These are phyloP conservation scores for Gaillardinia entomophila DNA, from an alignment of 805 yeast genomes.

Conservation along the genomic window DNA sequence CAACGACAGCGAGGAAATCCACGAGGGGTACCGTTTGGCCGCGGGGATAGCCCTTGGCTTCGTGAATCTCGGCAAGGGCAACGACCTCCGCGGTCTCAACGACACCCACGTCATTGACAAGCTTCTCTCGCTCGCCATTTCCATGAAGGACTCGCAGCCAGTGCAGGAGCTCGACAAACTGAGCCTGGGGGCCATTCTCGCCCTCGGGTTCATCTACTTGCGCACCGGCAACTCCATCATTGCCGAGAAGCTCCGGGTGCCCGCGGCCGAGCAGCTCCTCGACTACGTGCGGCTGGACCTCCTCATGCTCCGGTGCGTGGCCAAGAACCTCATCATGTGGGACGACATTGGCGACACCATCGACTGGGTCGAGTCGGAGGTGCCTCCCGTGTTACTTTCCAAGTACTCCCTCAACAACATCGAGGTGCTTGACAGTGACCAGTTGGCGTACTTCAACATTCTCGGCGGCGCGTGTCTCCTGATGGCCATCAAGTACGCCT, in stretches of 20 bases:
- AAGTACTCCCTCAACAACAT: constrained; percentile 18
- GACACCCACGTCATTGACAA: constrained; percentile 62
- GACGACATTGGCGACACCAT: constrained; percentile 42
- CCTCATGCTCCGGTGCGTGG: constrained; percentile 58
- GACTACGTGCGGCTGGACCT: constrained; percentile 79
- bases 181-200: constrained; percentile 69
- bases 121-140: constrained; percentile 51
- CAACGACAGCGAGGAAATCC: constrained; percentile 52
- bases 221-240: constrained; percentile 55
- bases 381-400: constrained; percentile 43
- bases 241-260: constrained; percentile 58
- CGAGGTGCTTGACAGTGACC: constrained; percentile 47
- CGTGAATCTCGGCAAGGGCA: constrained; percentile 75
- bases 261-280: constrained; percentile 51
- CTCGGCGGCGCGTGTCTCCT: constrained; percentile 73
- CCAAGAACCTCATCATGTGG: constrained; percentile 70
- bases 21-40: constrained; percentile 78
- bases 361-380: constrained; percentile 53
- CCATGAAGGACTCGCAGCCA: constrained; percentile 60
- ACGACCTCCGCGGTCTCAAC: constrained; percentile 48
- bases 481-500: constrained; percentile 71
- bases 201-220: constrained; percentile 68
- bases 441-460: constrained; percentile 55
- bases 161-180: constrained; percentile 55
- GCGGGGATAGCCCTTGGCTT: constrained; percentile 88